Base-by-base conservation (phyloP, 345 rosid species). In the Syzygium aqueum region DNA sequence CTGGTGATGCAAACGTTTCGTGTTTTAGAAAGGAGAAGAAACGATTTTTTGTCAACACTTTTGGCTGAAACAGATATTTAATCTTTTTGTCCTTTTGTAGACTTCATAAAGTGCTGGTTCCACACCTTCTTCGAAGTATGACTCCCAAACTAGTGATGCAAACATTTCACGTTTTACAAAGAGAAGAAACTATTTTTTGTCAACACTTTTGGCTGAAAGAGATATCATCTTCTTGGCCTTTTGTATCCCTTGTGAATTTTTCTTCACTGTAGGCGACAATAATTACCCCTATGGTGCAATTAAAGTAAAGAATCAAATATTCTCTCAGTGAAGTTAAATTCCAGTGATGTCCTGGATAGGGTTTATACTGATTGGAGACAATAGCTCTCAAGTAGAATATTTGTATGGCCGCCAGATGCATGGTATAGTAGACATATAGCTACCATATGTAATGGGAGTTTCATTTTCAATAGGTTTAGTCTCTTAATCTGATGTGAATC, bases 41-140 rank as follows among this genome's bases (percentile, higher is more conserved):
- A 73, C 2, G 1, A 73, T 73, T 73, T 73, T 67, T 67, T 67
- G 25, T 33, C 6, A 21, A 30, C 46, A 17, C 25, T 67, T 65
- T 30, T 33, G 49, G 27, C 46, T 23, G 15, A 84, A 52, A 51
- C 46, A 37, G 49, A 2, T 73, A 33, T 19, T 54, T 33, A 37
- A 37, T 73, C 43, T 73, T 73, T 46, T 73, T 37, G 49, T 25
- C 80, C 49, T 37, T 73, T 33, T 33, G 80, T 84, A 92, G 99
- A 85, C 98, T 98, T 88, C 99, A 96, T 92, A 98, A 92, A 89
- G 96, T 98, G 98, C 89, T 98, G 96, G 98, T 98, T 43, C 99
- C 99, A 14, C 99, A 96, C 93, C 97, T 98, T 86, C 97, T 98
- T 84, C 90, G 98, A 93, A 94, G 98, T 96, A 95, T 91, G 86